phyloP scores from a whole-genome alignment of 305 asterid species.

The Salvia sclarea region DNA sequence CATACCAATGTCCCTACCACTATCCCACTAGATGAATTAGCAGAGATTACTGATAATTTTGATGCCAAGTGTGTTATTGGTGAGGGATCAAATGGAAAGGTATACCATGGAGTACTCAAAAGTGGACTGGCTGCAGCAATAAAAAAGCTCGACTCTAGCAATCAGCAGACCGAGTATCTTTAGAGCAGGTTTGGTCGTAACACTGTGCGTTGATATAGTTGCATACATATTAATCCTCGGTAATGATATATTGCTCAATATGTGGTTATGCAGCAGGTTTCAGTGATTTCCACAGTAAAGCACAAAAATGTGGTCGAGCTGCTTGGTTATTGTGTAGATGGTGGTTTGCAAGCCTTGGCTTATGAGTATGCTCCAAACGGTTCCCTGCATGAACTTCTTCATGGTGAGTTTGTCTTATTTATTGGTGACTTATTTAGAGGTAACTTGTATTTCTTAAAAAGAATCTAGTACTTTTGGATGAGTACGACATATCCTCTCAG shows the following conservation, averaged over 20 bases:
- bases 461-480: neutral
- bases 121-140: slow-evolving; percentile 8
- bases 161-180: neutral
- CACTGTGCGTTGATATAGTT: neutral
- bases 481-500: neutral
- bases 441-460: neutral
- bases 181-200: slow-evolving; percentile 10
- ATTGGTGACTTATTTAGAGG: neutral
- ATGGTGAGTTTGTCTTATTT: slow-evolving; percentile 11
- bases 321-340: slow-evolving; percentile 17
- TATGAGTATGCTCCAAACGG: slow-evolving; percentile 21
- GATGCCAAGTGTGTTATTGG: slow-evolving; percentile 8
- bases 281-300: neutral
- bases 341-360: slow-evolving; percentile 16
- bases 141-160: neutral
- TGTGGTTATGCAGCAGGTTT: slow-evolving; percentile 18
- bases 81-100: slow-evolving; percentile 20
- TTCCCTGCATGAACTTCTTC: slow-evolving; percentile 14
- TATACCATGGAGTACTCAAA: slow-evolving; percentile 14
- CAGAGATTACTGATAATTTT: slow-evolving; percentile 2
- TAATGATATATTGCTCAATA: neutral
- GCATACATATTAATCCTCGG: neutral
- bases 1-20: neutral
- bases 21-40: slow-evolving; percentile 14
- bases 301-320: slow-evolving; percentile 15